These are phyloP conservation scores for Microbotryum intermedium DNA, from an alignment of 1,284 basidiomycete species.

Conservation along the genomic window DNA sequence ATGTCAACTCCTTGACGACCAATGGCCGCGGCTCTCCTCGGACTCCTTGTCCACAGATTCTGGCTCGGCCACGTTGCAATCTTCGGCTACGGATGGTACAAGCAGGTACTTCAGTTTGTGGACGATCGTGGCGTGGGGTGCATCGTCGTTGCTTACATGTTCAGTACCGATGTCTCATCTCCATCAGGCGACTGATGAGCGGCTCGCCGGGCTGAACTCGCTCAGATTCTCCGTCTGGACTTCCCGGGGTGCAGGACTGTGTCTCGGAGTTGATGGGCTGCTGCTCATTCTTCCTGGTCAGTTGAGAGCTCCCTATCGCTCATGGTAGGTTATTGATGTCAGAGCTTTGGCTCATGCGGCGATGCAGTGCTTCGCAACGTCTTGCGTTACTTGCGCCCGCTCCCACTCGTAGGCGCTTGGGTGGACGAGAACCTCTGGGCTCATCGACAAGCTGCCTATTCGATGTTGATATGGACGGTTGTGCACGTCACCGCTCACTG, in stretches of 20 bases:
- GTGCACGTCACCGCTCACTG: constrained; percentile 80
- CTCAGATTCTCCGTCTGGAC: constrained; percentile 73
- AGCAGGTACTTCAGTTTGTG: constrained; percentile 9
- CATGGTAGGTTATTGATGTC: too few species aligned
- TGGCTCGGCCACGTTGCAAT: constrained; percentile 29
- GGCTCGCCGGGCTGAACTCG: constrained; percentile 60
- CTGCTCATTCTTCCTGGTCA: constrained; percentile 65
- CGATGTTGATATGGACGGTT: constrained; percentile 61
- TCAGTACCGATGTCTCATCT: neutral
- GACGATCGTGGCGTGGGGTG: neutral
- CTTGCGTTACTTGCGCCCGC: constrained; percentile 65
- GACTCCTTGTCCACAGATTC: constrained; percentile 9
- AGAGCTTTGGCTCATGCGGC: neutral
- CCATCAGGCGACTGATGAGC: constrained; percentile 6
- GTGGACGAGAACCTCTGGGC: constrained; percentile 82
- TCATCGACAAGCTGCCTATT: constrained; percentile 82
- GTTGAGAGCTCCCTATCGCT: constrained; percentile 8
- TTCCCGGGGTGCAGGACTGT: constrained; percentile 76
- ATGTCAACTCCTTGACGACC: neutral
- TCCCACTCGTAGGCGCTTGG: constrained; percentile 42
- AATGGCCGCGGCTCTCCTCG: neutral
- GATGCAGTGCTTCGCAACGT: constrained; percentile 61
- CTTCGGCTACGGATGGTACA: constrained; percentile 31
- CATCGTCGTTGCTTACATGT: neutral
- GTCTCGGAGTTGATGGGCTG: constrained; percentile 70